Evolutionary conservation across 2,329 filamentous ascomycete species (phyloP).

Genomic region (Sclerotinia spermophila): DNA sequence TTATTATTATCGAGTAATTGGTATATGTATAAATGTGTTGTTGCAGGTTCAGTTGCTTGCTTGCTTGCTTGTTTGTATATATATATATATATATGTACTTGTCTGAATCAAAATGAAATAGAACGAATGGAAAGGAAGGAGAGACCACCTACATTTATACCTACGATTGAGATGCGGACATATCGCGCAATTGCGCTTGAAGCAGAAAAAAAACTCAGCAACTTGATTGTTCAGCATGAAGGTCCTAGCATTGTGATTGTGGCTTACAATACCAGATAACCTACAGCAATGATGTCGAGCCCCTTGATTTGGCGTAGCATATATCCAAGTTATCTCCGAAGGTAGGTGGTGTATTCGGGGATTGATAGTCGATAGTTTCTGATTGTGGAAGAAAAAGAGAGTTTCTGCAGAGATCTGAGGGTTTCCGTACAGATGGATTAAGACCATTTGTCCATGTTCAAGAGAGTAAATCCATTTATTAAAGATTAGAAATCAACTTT

Average conservation of each 20-base stretch:
- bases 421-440: not conserved
- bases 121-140: not conserved
- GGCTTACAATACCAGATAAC: not conserved
- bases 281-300: not conserved
- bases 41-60: not conserved
- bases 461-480: not conserved
- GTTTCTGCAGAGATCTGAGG: not conserved
- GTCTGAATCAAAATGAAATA: not conserved
- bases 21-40: not conserved
- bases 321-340: not conserved
- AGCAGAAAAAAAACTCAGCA: not conserved
- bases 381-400: not conserved
- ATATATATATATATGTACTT: too few relatives aligned
- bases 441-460: not conserved
- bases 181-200: not conserved
- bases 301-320: not conserved
- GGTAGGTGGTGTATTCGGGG: not conserved
- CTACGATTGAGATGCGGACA: not conserved
- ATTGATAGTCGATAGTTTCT: not conserved
- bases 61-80: not conserved
- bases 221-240: conserved; percentile 2
- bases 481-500: not conserved
- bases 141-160: not conserved
- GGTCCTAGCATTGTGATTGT: not conserved
- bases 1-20: not conserved